A percentile compares a stretch with the other conserved stretches of the same genome.
These are phyloP conservation scores for Actinidia chinensis DNA, from an alignment of 179 eudicot genomes.

Conservation along the genomic window DNA sequence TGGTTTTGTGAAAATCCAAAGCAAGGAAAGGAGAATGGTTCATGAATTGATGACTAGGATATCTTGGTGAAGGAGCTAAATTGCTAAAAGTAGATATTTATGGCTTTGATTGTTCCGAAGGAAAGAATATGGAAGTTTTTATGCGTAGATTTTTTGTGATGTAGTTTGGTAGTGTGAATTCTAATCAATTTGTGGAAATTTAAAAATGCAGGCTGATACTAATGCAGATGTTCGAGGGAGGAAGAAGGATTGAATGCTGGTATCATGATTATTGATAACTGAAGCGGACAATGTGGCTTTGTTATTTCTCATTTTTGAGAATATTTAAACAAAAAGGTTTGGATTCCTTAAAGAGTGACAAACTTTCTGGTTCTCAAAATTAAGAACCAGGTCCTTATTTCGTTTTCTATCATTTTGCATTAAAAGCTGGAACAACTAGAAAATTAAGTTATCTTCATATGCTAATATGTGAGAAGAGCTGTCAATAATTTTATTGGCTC, in stretches of 20 bases:
- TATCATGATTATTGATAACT: conserved; percentile 81
- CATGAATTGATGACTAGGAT: background rate
- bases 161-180: background rate
- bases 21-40: conserved; percentile 7
- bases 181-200: conserved; percentile 2
- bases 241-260: conserved; percentile 99
- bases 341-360: conserved; percentile 5
- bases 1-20: background rate
- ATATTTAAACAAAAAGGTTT: conserved; percentile 93
- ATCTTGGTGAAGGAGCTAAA: no score
- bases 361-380: background rate
- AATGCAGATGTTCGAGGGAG: conserved; percentile 96
- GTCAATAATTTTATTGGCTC: conserved; percentile 12
- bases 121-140: background rate
- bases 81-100: background rate
- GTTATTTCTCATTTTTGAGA: conserved; percentile 94
- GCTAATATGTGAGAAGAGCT: background rate
- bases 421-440: background rate
- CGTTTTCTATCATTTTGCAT: background rate
- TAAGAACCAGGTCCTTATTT: background rate
- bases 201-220: conserved; percentile 73
- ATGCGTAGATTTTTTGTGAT: background rate
- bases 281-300: conserved; percentile 84
- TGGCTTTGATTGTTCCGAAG: background rate
- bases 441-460: background rate